Evolutionary conservation across 768 basidiomycete genomes (phyloP), one percentile per base, ranked within the genome.

Genomic region (Amyloporia xantha): DNA sequence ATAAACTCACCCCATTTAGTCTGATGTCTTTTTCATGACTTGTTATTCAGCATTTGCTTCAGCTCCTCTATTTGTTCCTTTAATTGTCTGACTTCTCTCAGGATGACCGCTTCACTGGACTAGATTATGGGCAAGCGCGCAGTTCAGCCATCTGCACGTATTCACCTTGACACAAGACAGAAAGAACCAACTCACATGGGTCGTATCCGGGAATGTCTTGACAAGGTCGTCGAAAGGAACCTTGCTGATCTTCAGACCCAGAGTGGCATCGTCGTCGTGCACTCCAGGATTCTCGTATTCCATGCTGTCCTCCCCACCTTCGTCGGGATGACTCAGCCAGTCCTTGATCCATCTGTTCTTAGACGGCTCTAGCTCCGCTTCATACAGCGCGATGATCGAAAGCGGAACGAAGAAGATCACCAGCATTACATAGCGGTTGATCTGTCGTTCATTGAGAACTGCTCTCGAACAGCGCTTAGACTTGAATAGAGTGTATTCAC

Each of bases 331-430:
- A 13, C 66, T 62, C 51, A 91, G 74, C 84, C 90, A 87, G 48
- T 72, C 76, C 30, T 76, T 73, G 62, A 88, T 67, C 85, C 86
- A 90, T 7, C 63, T 66, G 53, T 78, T 73, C 53, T 74, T 78
- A 23, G 65, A 59, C 12, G 65, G 62, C 51, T 75, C 68, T 41
- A 74, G 62, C 9, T 72, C 71, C 1, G 87, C 75, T 68, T 96
- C 94, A 58, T 73, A 86, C 27, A 93, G 58, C 0, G 91, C 86
- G 53, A 96, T 86, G 13, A 74, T 44, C 3, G 74, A 68, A 25
- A 96, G 71, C 2, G 92, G 91, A 46, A 92, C 51, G 66, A 84
- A 86, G 72, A 97, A 95, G n/a, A 95, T 51, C 37, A 74, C 55
- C 20, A 69, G 66, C 93, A 97, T 95, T 47, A 90, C 74, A 56